Conservation (phyloP, 345 rosid genomes). For the Syzygium aromaticum region DNA sequence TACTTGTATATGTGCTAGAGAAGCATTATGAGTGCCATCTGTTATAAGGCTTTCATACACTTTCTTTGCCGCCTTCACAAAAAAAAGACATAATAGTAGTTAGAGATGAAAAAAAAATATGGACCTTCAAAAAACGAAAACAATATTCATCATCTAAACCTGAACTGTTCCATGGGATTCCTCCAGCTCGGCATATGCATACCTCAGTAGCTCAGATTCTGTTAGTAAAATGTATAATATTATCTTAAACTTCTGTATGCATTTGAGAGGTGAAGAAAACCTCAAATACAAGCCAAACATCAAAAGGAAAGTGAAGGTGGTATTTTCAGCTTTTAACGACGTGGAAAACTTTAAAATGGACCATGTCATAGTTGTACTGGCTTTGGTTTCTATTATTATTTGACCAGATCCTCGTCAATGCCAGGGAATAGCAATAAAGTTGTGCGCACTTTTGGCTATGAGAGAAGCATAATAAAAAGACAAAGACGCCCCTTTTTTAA, state of each 20-base stretch:
- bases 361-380: background rate
- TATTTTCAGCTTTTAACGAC: background rate
- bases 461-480: background rate
- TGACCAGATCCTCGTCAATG: background rate
- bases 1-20: conserved; percentile 87
- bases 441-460: background rate
- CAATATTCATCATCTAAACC: conserved; percentile 17
- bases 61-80: conserved; percentile 74
- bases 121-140: background rate
- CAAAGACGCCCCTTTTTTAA: background rate
- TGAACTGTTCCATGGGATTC: conserved; percentile 85
- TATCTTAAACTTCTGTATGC: background rate
- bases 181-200: conserved; percentile 93
- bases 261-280: background rate
- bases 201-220: conserved; percentile 86
- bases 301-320: background rate
- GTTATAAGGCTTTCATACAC: conserved; percentile 68
- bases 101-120: background rate
- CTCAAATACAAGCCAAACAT: background rate
- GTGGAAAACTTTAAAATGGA: background rate
- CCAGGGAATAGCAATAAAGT: background rate
- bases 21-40: conserved; percentile 44
- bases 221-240: conserved; percentile 9
- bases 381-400: background rate
- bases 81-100: conserved; percentile 2